Evolutionary conservation across 2,329 filamentous ascomycete species (phyloP).

Genomic region (Mycosphaerella sp.): DNA sequence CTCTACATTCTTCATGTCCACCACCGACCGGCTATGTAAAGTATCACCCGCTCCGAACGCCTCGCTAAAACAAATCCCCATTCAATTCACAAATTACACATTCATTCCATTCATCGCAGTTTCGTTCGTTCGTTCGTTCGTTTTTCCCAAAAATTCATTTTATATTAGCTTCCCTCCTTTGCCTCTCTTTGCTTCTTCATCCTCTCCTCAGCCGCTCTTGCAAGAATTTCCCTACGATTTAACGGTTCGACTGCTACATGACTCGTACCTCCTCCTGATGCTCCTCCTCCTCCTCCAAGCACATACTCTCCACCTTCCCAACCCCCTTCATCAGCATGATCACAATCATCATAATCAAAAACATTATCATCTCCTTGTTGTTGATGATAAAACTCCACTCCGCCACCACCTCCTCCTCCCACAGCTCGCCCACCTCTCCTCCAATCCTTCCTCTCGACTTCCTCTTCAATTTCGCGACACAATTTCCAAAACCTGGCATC

Average conservation of each 20-base stretch:
- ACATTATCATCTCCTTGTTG: slow-evolving; percentile 34
- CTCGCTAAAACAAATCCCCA: no score
- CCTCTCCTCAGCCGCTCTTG: slow-evolving; percentile 65
- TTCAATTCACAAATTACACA: no score
- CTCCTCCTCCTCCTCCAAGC: slow-evolving; percentile 31
- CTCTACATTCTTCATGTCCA: no score
- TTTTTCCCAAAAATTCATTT: no score
- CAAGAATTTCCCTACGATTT: slow-evolving; percentile 67
- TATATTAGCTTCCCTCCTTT: no score
- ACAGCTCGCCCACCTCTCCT: slow-evolving; percentile 61
- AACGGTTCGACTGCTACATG: slow-evolving; percentile 40
- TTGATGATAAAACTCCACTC: slow-evolving; percentile 46
- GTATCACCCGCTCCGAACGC: no score
- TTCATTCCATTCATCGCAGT: no score
- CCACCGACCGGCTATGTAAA: no score
- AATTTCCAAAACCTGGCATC: slow-evolving; percentile 86
- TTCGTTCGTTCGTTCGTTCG: no score
- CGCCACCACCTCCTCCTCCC: no score
- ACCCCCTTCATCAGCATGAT: slow-evolving; percentile 60
- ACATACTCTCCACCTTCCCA: slow-evolving; percentile 78
- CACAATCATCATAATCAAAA: slow-evolving; percentile 39
- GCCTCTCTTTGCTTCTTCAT: slow-evolving; percentile 47
- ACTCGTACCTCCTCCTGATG: background rate
- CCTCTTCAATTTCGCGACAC: slow-evolving; percentile 77
- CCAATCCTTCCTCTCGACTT: slow-evolving; percentile 78